phyloP scores from a whole-genome alignment of 768 basidiomycete species.

The Termitomyces sp. region DNA sequence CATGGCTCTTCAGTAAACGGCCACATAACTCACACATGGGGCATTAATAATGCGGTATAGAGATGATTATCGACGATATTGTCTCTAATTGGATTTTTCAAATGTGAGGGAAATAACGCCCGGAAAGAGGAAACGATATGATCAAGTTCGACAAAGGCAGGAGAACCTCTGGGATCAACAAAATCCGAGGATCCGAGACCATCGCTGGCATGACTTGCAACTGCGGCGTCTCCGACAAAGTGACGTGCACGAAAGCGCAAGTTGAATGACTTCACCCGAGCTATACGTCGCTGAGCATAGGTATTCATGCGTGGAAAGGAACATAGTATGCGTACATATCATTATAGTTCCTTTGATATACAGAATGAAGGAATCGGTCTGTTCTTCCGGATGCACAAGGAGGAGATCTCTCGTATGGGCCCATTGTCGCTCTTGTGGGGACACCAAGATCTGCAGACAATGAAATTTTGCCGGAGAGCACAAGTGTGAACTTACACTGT shows the following conservation, averaged over 20 bases:
- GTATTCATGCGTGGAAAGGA: neutral
- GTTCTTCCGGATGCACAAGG: constrained; percentile 52
- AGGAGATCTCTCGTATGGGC: constrained; percentile 57
- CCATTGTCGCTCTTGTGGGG: constrained; percentile 57
- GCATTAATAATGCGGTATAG: constrained; percentile 42
- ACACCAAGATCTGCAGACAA: constrained; percentile 35
- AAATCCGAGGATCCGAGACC: constrained; percentile 35
- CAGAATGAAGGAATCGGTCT: constrained; percentile 66
- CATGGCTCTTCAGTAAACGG: neutral
- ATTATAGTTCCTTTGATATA: constrained; percentile 68
- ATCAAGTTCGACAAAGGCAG: constrained; percentile 62
- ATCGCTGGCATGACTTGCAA: constrained; percentile 35
- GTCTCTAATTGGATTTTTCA: constrained; percentile 49
- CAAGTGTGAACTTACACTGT: constrained; percentile 41
- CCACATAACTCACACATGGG: constrained; percentile 28
- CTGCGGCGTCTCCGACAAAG: constrained; percentile 50
- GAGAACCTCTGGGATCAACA: constrained; percentile 54
- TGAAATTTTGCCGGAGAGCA: neutral
- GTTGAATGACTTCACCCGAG: constrained; percentile 60
- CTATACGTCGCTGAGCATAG: constrained; percentile 15
- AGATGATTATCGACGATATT: constrained; percentile 57
- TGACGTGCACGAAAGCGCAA: constrained; percentile 57
- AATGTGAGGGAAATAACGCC: constrained; percentile 50
- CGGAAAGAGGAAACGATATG: constrained; percentile 50
- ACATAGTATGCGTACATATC: constrained; percentile 35